Base-by-base conservation (phyloP, 2,329 filamentous ascomycete genomes). In the Sphaerulina vaccinii region DNA sequence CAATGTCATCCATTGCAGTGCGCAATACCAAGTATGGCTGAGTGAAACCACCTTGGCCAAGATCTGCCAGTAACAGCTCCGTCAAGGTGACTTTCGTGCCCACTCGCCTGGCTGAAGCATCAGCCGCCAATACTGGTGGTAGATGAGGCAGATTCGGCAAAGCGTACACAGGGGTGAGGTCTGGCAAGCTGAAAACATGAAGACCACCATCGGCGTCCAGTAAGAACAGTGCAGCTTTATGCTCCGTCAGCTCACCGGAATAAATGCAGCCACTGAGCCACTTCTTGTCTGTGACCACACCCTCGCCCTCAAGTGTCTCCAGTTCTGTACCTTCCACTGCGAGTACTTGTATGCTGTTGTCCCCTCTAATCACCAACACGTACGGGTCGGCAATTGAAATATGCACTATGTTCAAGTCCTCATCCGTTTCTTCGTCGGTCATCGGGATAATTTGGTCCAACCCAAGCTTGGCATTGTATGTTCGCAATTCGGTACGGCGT, bases 401-500 rank as follows among this genome's bases (percentile, higher is more conserved):
- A 63, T 84, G 87, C 39, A 90, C 75, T 36, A 93, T 86, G 47
- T 85, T 80, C 3, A 89, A 85, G 63, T 96, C 89, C 16, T 82
- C 85, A 10, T 87, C 90, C 0, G 86, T 91, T 58, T 93, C 88
- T 63, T 96, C 93, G 62, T 97, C 93, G 56, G 89, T 82, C 80
- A 97, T 90, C 1, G 91, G 90, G 43, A 96, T 80, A 49, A 99
- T 97, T 65, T 97, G 92, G 39, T 86, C 85, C 47, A 99, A 79
- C 9, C 87, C 88, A 53, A 99, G 81, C 69, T 95, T 89, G 90
- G 86, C 86, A 68, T 97, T 91, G 63, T 96, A 99, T 55, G 87
- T 92, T 53, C 92, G 82, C 19, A 97, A 83, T 65, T 97, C 92
- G 1, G 85, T 89, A 58, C 86, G 87, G 47, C 96, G 77, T 2